Percentiles rank a stretch among this genome's conserved stretches.
These are phyloP conservation scores for Nyssa sinensis DNA, from an alignment of 148 eudicot genomes.

Conservation along the genomic window DNA sequence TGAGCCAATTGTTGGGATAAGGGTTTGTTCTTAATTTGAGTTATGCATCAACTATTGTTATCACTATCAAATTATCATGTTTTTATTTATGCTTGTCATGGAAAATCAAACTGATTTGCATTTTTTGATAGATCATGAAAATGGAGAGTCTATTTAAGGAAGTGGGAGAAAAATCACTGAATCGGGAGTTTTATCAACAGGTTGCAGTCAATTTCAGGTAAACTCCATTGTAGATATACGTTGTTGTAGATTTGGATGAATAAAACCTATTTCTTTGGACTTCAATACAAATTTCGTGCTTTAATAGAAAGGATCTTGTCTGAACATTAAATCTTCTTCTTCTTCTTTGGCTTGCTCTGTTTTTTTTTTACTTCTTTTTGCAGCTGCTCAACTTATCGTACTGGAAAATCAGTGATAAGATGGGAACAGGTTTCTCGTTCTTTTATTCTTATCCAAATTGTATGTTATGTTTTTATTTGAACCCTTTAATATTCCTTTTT, in stretches of 20 bases:
- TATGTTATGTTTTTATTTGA: not conserved
- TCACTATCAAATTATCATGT: too few species aligned
- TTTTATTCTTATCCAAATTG: not conserved
- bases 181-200: conserved; percentile 65
- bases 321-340: not conserved
- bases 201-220: conserved; percentile 81
- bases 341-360: conserved; percentile 12
- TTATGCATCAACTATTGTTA: not conserved
- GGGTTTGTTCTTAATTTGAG: not conserved
- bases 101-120: not conserved
- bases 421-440: conserved; percentile 66
- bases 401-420: conserved; percentile 43
- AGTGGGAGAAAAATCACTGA: conserved; percentile 44
- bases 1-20: not conserved
- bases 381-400: conserved; percentile 59
- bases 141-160: conserved; percentile 65
- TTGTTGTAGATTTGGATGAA: not conserved
- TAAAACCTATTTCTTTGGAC: not conserved
- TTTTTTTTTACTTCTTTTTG: too few species aligned
- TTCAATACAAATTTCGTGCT: not conserved
- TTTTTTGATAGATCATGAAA: conserved; percentile 49
- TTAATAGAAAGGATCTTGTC: not conserved
- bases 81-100: too few species aligned
- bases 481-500: too few species aligned
- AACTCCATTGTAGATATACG: not conserved